Percentiles rank a stretch among this genome's conserved stretches.
Evolutionary conservation across 345 rosid species (phyloP).

Genomic region (Hypericum perforatum): DNA sequence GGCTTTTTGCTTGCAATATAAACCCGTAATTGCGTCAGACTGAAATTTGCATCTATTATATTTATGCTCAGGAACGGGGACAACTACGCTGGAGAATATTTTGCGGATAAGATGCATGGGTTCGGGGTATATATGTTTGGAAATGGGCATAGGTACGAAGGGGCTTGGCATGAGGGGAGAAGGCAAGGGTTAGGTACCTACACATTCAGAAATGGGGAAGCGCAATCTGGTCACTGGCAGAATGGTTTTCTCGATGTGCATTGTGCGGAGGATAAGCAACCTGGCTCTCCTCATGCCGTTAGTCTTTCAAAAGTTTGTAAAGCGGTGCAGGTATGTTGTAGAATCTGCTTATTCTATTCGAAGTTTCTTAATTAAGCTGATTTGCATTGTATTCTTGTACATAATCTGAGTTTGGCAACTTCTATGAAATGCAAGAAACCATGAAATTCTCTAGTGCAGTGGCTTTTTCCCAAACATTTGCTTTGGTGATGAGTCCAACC

Average conservation of each 20-base stretch:
- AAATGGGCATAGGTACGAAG: conserved; percentile 69
- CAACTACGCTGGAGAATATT: conserved; percentile 68
- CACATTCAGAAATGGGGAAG: conserved; percentile 67
- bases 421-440: too few relatives aligned
- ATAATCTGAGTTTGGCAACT: too few relatives aligned
- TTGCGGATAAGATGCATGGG: conserved; percentile 80
- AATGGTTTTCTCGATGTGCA: conserved; percentile 35
- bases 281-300: conserved; percentile 18
- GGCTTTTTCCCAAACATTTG: too few relatives aligned
- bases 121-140: conserved; percentile 72
- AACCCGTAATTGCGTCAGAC: not conserved
- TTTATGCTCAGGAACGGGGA: conserved; percentile 53
- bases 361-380: conserved; percentile 1
- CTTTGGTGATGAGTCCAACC: too few relatives aligned
- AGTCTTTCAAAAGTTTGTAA: conserved; percentile 29
- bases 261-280: conserved; percentile 14
- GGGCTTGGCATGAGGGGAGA: conserved; percentile 90
- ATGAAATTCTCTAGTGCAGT: too few relatives aligned
- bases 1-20: not conserved
- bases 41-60: not conserved
- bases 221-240: conserved; percentile 73
- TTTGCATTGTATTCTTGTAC: too few relatives aligned
- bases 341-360: not conserved
- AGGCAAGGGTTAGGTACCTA: conserved; percentile 84
- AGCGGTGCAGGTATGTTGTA: conserved; percentile 35